Conservation (phyloP, 2,329 filamentous ascomycete species). For the Colletotrichum paranaense region DNA sequence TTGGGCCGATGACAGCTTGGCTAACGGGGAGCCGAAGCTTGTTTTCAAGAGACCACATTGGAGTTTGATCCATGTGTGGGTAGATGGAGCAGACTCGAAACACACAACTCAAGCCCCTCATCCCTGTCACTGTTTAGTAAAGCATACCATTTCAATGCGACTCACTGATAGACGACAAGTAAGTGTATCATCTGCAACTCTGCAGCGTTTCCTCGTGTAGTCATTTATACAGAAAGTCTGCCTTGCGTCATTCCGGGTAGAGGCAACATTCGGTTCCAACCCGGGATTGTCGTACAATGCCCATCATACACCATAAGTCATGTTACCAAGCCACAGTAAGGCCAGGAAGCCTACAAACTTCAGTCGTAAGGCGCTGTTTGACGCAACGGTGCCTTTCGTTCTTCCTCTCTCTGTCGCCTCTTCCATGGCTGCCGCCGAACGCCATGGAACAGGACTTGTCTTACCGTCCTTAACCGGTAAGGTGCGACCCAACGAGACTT, state of each 20-base stretch:
- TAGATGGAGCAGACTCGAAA: slow-evolving; percentile 28
- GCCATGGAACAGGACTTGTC: slow-evolving; percentile 25
- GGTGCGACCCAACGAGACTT: slow-evolving; percentile 8
- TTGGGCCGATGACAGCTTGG: slow-evolving; percentile 1
- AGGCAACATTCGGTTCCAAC: neutral
- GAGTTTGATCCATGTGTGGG: neutral
- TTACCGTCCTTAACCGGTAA: slow-evolving; percentile 22
- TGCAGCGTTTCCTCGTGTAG: slow-evolving; percentile 1
- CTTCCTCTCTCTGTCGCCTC: neutral
- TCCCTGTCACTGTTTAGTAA: slow-evolving; percentile 19
- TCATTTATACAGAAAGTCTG: slow-evolving; percentile 14
- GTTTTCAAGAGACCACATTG: slow-evolving; percentile 9
- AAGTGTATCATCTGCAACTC: slow-evolving; percentile 8
- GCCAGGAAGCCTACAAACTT: slow-evolving; percentile 23
- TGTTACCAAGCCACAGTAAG: slow-evolving; percentile 33
- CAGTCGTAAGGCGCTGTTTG: neutral
- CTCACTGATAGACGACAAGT: neutral
- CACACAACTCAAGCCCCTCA: neutral
- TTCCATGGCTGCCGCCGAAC: slow-evolving; percentile 6
- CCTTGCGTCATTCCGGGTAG: neutral
- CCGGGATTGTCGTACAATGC: neutral
- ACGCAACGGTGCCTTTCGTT: neutral
- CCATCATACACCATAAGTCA: slow-evolving; percentile 29
- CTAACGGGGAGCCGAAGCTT: slow-evolving; percentile 15
- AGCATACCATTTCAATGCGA: slow-evolving; percentile 2